phyloP scores from a whole-genome alignment of 768 basidiomycete species.

The Sarcomyxa edulis region DNA sequence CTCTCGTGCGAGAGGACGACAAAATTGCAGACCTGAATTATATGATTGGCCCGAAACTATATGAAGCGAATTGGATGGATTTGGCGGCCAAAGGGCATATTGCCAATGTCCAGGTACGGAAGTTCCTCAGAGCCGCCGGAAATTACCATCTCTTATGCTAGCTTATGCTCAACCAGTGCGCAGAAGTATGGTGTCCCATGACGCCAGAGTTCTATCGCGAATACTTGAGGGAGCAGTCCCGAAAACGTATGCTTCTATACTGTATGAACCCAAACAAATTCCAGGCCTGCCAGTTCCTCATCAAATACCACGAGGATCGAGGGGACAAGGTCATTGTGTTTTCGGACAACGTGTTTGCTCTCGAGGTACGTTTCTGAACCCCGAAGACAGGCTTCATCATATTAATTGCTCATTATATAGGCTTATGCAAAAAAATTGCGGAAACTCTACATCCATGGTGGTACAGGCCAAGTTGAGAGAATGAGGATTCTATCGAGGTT shows the following conservation, averaged over 20 bases:
- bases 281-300: conserved; percentile 97
- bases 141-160: conserved; percentile 1
- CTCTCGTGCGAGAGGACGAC: conserved; percentile 97
- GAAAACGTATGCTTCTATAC: conserved; percentile 93
- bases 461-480: conserved; percentile 89
- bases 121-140: conserved; percentile 3
- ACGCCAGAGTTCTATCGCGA: conserved; percentile 99
- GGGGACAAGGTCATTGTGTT: conserved; percentile 99
- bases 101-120: conserved; percentile 93
- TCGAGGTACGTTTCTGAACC: conserved; percentile 65
- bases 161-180: conserved; percentile 56
- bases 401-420: conserved; percentile 28
- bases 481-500: conserved; percentile 94
- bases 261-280: conserved; percentile 99
- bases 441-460: conserved; percentile 95
- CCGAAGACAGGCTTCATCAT: conserved; percentile 1
- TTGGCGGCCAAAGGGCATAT: conserved; percentile 99
- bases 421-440: conserved; percentile 91
- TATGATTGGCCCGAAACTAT: conserved; percentile 98
- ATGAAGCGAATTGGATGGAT: conserved; percentile 99
- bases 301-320: conserved; percentile 95
- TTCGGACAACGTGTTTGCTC: conserved; percentile 95
- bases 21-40: conserved; percentile 98
- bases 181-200: conserved; percentile 99
- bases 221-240: conserved; percentile 87